phyloP scores from a whole-genome alignment of 176 grass and related monocot genomes.

The Triticum turgidum region DNA sequence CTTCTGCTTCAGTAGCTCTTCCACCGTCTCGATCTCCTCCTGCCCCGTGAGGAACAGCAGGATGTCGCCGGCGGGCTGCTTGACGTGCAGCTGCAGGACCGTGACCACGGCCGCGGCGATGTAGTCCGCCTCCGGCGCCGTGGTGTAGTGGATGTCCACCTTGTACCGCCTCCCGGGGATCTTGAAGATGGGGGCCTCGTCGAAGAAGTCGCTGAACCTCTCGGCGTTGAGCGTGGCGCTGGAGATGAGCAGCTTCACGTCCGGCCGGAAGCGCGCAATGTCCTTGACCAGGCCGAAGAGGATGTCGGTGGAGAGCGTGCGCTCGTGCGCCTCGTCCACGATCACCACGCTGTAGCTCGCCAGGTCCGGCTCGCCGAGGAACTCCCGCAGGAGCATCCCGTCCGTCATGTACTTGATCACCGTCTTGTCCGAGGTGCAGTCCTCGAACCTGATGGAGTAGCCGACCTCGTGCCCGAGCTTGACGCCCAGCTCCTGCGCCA shows the following conservation, averaged over 20 bases:
- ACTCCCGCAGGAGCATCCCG: conserved; percentile 63
- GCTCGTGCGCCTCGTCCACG: conserved; percentile 79
- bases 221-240: conserved; percentile 67
- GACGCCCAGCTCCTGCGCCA: conserved; percentile 65
- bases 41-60: conserved; percentile 69
- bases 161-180: conserved; percentile 55
- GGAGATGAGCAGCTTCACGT: conserved; percentile 60
- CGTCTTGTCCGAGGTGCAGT: conserved; percentile 68
- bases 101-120: conserved; percentile 46
- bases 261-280: conserved; percentile 37
- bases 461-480: conserved; percentile 67
- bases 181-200: conserved; percentile 52
- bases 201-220: conserved; percentile 66
- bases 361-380: conserved; percentile 62
- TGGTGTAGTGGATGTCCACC: conserved; percentile 59
- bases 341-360: conserved; percentile 62
- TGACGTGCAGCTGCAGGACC: conserved; percentile 57
- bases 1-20: conserved; percentile 42
- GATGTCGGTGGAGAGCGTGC: conserved; percentile 58
- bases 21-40: conserved; percentile 74
- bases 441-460: conserved; percentile 73
- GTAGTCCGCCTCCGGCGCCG: conserved; percentile 61
- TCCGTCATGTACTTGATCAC: conserved; percentile 60
- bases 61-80: conserved; percentile 48
- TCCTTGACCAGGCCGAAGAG: conserved; percentile 76